phyloP scores from a whole-genome alignment of 108 stramenopile genomes.

The Mayamaea pseudoterrestris region DNA sequence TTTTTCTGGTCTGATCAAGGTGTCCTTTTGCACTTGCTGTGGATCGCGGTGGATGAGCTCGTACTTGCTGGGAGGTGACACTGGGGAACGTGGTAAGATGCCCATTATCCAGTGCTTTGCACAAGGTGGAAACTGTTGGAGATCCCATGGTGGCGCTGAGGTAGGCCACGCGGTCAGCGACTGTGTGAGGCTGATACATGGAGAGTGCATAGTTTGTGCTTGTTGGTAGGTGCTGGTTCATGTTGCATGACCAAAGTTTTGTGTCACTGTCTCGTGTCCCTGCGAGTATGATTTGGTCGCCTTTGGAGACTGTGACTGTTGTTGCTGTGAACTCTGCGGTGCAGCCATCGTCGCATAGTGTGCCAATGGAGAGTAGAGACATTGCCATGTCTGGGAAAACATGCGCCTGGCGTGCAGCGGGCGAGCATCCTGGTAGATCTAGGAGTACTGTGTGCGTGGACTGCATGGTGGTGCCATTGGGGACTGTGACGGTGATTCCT shows the following conservation, averaged over 20 bases:
- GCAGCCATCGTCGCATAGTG: constrained; percentile 10
- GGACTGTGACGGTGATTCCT: neutral
- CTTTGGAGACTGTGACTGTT: neutral
- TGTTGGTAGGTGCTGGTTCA: neutral
- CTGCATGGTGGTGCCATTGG: constrained; percentile 1
- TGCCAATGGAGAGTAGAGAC: constrained; percentile 9
- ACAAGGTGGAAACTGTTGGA: constrained; percentile 7
- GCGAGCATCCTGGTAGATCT: neutral
- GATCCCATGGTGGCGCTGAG: constrained; percentile 16
- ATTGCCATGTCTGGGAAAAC: neutral
- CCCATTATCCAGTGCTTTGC: neutral
- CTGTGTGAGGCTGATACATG: neutral
- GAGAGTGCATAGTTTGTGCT: neutral
- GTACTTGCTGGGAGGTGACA: neutral
- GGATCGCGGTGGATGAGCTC: constrained; percentile 2
- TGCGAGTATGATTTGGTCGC: neutral
- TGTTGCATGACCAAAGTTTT: constrained; percentile 6
- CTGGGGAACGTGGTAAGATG: constrained; percentile 5
- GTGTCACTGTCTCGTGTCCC: neutral
- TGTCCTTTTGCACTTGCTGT: constrained; percentile 19
- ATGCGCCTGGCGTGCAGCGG: constrained; percentile 2
- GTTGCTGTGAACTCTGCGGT: neutral
- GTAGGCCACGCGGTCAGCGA: constrained; percentile 10
- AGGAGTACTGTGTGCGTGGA: constrained; percentile 1
- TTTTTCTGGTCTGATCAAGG: constrained; percentile 11